Percentiles rank a stretch among this genome's conserved stretches.
phyloP scores from a whole-genome alignment of 768 basidiomycete species.

The Sporobolomyces roseus region DNA sequence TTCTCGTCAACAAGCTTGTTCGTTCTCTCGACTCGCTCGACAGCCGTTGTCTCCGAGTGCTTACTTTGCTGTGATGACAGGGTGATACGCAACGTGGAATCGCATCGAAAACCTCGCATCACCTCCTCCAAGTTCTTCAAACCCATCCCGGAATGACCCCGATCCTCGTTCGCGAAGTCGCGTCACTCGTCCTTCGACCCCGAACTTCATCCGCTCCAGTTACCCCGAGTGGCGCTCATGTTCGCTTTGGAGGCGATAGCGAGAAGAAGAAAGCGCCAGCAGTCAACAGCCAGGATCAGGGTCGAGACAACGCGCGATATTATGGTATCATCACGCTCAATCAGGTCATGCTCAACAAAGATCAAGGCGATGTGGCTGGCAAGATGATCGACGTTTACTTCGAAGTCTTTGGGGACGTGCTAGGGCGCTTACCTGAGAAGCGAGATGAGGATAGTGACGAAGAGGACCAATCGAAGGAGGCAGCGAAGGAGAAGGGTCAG shows the following conservation, averaged over 20 bases:
- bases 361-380: slow-evolving; percentile 69
- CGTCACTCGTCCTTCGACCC: slow-evolving; percentile 70
- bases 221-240: slow-evolving; percentile 49
- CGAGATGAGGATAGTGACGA: slow-evolving; percentile 41
- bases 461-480: slow-evolving; percentile 2
- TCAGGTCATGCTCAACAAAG: slow-evolving; percentile 69
- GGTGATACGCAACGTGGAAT: slow-evolving; percentile 84
- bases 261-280: slow-evolving; percentile 51
- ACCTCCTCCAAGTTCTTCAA: slow-evolving; percentile 83
- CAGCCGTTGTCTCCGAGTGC: too few relatives aligned
- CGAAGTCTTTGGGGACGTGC: slow-evolving; percentile 81
- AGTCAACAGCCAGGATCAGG: slow-evolving; percentile 31
- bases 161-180: slow-evolving; percentile 81
- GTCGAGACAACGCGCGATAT: slow-evolving; percentile 69
- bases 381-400: slow-evolving; percentile 86
- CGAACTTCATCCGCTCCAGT: slow-evolving; percentile 48
- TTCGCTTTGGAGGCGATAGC: slow-evolving; percentile 52
- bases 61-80: slow-evolving; percentile 52
- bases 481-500: slow-evolving; percentile 19
- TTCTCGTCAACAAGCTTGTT: slow-evolving; percentile 91
- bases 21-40: slow-evolving; percentile 44
- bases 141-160: slow-evolving; percentile 87
- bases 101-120: slow-evolving; percentile 83
- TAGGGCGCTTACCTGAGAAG: slow-evolving; percentile 55
- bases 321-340: slow-evolving; percentile 92